Evolutionary conservation across 2,329 filamentous ascomycete species (phyloP).

Genomic region (Pseudogymnoascus destructans): DNA sequence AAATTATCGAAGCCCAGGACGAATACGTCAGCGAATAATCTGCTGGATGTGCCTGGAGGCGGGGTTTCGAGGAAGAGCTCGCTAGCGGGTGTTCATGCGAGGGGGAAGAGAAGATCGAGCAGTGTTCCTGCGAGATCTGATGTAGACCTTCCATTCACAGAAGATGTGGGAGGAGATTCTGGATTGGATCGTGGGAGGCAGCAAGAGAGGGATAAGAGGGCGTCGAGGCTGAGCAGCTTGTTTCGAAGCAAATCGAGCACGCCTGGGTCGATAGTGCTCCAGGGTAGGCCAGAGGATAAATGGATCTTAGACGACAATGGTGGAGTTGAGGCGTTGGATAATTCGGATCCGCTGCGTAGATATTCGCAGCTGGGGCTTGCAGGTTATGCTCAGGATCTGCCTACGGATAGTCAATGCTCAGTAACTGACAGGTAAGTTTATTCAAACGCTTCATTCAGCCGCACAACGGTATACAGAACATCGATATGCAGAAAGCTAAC

Average conservation of each 20-base stretch:
- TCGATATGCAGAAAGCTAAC: background rate
- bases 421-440: background rate
- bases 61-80: background rate
- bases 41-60: constrained; percentile 4
- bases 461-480: background rate
- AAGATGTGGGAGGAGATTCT: background rate
- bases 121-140: background rate
- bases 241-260: background rate
- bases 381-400: background rate
- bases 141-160: background rate
- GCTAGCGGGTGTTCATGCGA: background rate
- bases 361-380: background rate
- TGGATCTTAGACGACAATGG: background rate
- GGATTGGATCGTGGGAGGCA: background rate
- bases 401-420: background rate
- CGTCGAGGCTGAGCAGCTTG: background rate
- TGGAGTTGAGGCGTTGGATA: background rate
- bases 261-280: background rate
- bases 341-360: background rate
- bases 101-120: background rate
- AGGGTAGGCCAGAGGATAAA: background rate
- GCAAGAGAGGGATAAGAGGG: background rate
- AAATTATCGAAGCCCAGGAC: constrained; percentile 25
- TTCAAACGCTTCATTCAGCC: background rate
- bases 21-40: constrained; percentile 17